Conservation (phyloP, 2,329 filamentous ascomycete species). For the Akanthomyces uredinophilus region DNA sequence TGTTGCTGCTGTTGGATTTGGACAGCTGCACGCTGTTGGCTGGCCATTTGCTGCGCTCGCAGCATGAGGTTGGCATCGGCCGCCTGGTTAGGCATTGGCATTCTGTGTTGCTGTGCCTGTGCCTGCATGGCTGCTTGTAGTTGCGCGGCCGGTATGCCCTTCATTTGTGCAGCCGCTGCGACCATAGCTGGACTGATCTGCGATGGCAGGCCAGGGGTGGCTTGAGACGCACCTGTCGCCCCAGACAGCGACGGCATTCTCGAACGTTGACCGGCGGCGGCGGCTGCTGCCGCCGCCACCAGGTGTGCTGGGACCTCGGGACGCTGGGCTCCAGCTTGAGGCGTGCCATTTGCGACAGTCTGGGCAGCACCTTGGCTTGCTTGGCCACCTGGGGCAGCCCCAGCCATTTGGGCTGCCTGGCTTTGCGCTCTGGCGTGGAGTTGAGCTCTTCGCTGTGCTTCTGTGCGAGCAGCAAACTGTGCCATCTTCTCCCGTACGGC, state of each 20-base stretch:
- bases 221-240: slow-evolving; percentile 16
- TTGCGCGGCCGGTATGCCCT: slow-evolving; percentile 63
- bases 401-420: slow-evolving; percentile 38
- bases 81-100: slow-evolving; percentile 45
- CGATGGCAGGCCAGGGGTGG: slow-evolving; percentile 30
- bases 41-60: slow-evolving; percentile 61
- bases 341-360: slow-evolving; percentile 25
- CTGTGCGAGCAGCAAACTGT: slow-evolving; percentile 53
- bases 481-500: slow-evolving; percentile 56
- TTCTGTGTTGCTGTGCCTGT: slow-evolving; percentile 42
- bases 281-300: slow-evolving; percentile 35
- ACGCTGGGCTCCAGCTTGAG: slow-evolving; percentile 30
- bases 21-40: slow-evolving; percentile 54
- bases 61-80: slow-evolving; percentile 53
- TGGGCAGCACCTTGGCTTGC: slow-evolving; percentile 13
- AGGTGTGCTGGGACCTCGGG: slow-evolving; percentile 41
- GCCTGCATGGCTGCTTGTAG: slow-evolving; percentile 55
- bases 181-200: slow-evolving; percentile 47
- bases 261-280: slow-evolving; percentile 43
- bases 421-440: slow-evolving; percentile 43
- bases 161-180: slow-evolving; percentile 52
- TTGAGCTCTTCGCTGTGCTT: slow-evolving; percentile 48
- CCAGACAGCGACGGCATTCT: slow-evolving; percentile 47
- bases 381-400: slow-evolving; percentile 10
- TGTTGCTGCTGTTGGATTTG: slow-evolving; percentile 43